Percentiles rank a stretch among this genome's conserved stretches.
Conservation (phyloP, 164 flowering plant genomes). For the Protea cynaroides region DNA sequence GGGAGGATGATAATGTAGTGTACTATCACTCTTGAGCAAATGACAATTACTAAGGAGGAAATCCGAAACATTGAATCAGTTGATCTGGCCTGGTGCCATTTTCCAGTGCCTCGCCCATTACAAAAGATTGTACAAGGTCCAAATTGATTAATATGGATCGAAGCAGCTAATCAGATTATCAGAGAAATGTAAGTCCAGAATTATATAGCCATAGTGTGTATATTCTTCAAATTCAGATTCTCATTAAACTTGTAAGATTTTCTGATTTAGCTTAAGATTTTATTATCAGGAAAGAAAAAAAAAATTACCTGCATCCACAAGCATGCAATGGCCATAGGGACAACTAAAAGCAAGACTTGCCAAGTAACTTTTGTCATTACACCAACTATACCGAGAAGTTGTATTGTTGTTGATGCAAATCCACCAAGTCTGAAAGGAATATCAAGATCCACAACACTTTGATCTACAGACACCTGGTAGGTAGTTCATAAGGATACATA, state of each 20-base stretch:
- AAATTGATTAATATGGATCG: background rate
- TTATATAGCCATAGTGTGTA: background rate
- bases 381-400: constrained; percentile 92
- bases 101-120: too few relatives aligned
- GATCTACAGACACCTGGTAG: constrained; percentile 94
- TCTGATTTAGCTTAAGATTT: background rate
- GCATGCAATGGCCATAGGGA: constrained; percentile 96
- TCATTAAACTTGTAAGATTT: background rate
- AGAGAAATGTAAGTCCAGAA: background rate
- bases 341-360: constrained; percentile 90
- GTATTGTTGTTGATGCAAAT: constrained; percentile 95
- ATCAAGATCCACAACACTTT: constrained; percentile 99
- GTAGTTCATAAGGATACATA: constrained; percentile 14
- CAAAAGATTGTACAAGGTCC: background rate
- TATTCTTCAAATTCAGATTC: background rate
- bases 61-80: too few relatives aligned
- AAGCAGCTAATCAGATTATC: background rate
- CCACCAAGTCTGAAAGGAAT: constrained; percentile 99
- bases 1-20: too few relatives aligned
- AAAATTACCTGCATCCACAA: constrained; percentile 97
- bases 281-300: background rate
- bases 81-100: too few relatives aligned
- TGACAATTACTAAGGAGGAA: too few relatives aligned
- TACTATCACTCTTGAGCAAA: too few relatives aligned
- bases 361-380: constrained; percentile 95